Evolutionary conservation across 2,329 filamentous ascomycete genomes (phyloP).

Genomic region (Sporothrix mexicana): DNA sequence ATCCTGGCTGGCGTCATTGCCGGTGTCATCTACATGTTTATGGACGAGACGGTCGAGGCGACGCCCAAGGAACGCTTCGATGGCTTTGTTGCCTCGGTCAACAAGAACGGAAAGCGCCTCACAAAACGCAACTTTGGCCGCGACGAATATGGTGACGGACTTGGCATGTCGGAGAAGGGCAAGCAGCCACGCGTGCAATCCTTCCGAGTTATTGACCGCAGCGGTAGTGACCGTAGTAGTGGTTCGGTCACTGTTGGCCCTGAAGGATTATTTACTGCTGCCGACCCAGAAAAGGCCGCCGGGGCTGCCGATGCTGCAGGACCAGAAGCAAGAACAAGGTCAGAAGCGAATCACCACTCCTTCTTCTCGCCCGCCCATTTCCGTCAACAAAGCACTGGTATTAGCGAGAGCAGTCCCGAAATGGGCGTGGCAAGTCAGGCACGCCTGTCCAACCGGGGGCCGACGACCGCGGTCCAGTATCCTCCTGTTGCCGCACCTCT

Average conservation of each 20-base stretch:
- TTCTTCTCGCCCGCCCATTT: constrained; percentile 32
- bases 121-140: constrained; percentile 25
- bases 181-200: constrained; percentile 17
- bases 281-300: constrained; percentile 19
- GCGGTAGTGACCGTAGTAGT: constrained; percentile 30
- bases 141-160: not conserved
- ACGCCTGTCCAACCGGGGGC: constrained; percentile 8
- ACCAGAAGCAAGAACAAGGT: not conserved
- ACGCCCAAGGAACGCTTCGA: constrained; percentile 44
- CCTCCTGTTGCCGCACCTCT: not conserved
- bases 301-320: not conserved
- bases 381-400: constrained; percentile 14
- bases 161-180: constrained; percentile 31
- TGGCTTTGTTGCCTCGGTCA: constrained; percentile 37
- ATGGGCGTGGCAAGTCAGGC: not conserved
- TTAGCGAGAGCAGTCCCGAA: not conserved
- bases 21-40: constrained; percentile 56
- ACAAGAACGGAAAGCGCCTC: constrained; percentile 29
- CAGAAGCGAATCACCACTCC: not conserved
- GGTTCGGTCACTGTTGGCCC: constrained; percentile 7
- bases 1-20: constrained; percentile 60
- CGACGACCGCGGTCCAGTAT: not conserved
- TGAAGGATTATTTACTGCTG: not conserved
- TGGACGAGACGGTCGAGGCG: constrained; percentile 54
- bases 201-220: constrained; percentile 16